Conservation (phyloP, 2,329 filamentous ascomycete species). For the Colletotrichum plurivorum region DNA sequence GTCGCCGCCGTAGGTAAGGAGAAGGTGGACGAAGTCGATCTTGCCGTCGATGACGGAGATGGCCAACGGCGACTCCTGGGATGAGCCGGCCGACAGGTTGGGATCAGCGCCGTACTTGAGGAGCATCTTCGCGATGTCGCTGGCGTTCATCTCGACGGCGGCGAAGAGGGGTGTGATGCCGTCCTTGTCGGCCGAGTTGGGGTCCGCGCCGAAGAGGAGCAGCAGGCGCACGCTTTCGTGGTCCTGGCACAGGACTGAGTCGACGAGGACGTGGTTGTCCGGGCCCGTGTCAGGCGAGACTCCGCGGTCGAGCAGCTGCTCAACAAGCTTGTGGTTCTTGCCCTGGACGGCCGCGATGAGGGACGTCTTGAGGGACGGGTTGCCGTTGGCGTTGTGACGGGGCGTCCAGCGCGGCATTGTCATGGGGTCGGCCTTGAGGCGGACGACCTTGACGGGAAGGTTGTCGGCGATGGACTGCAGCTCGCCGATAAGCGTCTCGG, state of each 20-base stretch:
- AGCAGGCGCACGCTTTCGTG: conserved; percentile 68
- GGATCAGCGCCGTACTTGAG: conserved; percentile 76
- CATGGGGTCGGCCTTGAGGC: conserved; percentile 64
- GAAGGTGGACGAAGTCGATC: conserved; percentile 69
- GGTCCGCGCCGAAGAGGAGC: conserved; percentile 69
- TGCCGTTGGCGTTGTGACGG: conserved; percentile 58
- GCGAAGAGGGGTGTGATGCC: conserved; percentile 66
- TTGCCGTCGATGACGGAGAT: conserved; percentile 66
- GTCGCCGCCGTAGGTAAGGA: conserved; percentile 74
- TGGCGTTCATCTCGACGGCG: conserved; percentile 66
- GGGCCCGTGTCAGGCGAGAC: conserved; percentile 64
- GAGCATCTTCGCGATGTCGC: conserved; percentile 70
- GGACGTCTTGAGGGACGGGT: conserved; percentile 60
- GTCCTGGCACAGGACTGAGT: conserved; percentile 66
- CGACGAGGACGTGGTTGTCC: conserved; percentile 64
- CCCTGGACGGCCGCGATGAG: conserved; percentile 69
- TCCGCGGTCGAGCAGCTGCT: conserved; percentile 71
- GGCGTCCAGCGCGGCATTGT: conserved; percentile 68
- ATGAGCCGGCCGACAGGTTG: conserved; percentile 64
- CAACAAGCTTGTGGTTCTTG: conserved; percentile 69
- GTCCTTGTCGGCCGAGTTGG: conserved; percentile 65
- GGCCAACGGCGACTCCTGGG: conserved; percentile 69
- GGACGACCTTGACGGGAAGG: conserved; percentile 56
- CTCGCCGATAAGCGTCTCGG: conserved; percentile 52
- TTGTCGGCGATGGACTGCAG: conserved; percentile 41